A percentile compares a stretch with the other conserved stretches of the same genome.
phyloP scores from a whole-genome alignment of 257 asterid species.

The Lantana camara region DNA sequence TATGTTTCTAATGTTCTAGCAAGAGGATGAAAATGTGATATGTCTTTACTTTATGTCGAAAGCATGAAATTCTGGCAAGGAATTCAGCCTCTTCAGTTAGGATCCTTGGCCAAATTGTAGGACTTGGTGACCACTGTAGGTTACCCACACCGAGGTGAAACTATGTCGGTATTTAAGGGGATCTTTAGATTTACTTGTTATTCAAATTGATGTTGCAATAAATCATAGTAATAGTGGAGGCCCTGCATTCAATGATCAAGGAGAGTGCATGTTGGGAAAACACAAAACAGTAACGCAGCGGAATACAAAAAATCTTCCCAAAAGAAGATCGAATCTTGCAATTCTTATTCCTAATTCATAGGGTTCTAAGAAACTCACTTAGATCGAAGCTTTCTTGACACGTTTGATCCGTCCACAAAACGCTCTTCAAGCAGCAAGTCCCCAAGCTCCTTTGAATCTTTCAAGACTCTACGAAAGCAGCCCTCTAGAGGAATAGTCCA shows the following conservation, averaged over 20 bases:
- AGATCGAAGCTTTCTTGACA: no score
- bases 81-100: constrained; percentile 73
- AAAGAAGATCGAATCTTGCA: no score
- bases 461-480: no score
- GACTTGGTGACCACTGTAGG: constrained; percentile 96
- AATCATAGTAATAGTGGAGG: constrained; percentile 99
- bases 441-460: no score
- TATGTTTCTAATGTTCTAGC: constrained; percentile 93
- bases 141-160: constrained; percentile 98
- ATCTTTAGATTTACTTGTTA: constrained; percentile 90
- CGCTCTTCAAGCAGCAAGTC: no score
- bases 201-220: constrained; percentile 98
- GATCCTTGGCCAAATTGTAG: constrained; percentile 72
- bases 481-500: no score
- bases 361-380: no score
- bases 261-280: constrained; percentile 98
- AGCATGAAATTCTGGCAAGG: constrained; percentile 83
- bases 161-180: constrained; percentile 98
- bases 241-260: constrained; percentile 94
- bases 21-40: constrained; percentile 86
- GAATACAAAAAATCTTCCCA: no score
- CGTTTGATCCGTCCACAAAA: no score
- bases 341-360: no score
- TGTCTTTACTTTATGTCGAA: constrained; percentile 86
- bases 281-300: no score